These are phyloP conservation scores for Rhizoclosmatium sp. DNA, from an alignment of 192 early-diverging fungal species.

Conservation along the genomic window DNA sequence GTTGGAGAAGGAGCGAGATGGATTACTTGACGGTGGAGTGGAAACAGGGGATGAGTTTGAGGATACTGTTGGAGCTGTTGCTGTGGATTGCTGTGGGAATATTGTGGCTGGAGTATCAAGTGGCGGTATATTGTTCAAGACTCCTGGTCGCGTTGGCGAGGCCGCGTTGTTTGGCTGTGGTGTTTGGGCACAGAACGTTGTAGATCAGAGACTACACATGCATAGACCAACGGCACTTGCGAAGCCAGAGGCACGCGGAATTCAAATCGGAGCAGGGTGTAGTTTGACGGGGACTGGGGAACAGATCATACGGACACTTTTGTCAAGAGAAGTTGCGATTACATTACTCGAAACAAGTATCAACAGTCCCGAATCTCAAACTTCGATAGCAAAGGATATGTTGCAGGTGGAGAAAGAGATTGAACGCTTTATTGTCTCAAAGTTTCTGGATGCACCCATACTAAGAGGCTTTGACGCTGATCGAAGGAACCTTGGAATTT, in stretches of 20 bases:
- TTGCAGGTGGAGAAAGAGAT: background rate
- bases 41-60: conserved; percentile 11
- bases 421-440: background rate
- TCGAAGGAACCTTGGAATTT: background rate
- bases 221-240: background rate
- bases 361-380: conserved; percentile 26
- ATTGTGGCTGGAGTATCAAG: conserved; percentile 81
- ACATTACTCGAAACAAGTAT: conserved; percentile 4
- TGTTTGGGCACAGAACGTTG: conserved; percentile 74
- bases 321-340: conserved; percentile 66
- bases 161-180: conserved; percentile 86
- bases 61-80: conserved; percentile 92
- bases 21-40: conserved; percentile 31
- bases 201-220: background rate
- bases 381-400: background rate
- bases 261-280: conserved; percentile 60
- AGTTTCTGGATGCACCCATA: background rate
- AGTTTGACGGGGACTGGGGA: conserved; percentile 80
- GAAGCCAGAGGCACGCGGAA: too few relatives aligned
- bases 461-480: background rate
- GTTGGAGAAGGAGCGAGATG: background rate
- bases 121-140: conserved; percentile 85
- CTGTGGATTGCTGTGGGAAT: conserved; percentile 68
- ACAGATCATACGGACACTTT: conserved; percentile 79
- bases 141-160: conserved; percentile 84